Percentiles rank a stretch among this genome's conserved stretches.
phyloP scores from a whole-genome alignment of 2,329 filamentous ascomycete genomes.

The Colletotrichum plurivorum region DNA sequence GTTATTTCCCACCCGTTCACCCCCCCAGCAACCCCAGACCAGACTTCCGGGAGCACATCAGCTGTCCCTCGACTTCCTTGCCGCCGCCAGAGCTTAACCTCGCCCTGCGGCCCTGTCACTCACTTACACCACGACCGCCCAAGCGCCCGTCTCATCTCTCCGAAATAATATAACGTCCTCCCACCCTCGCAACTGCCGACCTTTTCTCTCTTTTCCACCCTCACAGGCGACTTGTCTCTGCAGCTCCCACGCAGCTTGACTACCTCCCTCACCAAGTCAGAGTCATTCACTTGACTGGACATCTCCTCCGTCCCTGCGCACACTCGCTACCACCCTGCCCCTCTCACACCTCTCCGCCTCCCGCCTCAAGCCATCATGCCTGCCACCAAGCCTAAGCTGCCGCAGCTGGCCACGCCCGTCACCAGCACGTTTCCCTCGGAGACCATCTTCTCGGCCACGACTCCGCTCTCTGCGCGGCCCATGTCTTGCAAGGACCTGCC shows the following conservation, averaged over 20 bases:
- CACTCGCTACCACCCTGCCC: constrained; percentile 39
- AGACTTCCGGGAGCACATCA: constrained; percentile 37
- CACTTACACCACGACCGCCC: constrained; percentile 42
- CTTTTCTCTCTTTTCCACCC: constrained; percentile 43
- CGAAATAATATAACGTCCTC: constrained; percentile 53
- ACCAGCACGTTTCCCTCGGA: constrained; percentile 74
- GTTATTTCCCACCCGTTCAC: constrained; percentile 39
- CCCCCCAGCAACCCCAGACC: constrained; percentile 40
- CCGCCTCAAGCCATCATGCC: constrained; percentile 60
- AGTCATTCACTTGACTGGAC: constrained; percentile 64
- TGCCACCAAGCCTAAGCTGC: constrained; percentile 70
- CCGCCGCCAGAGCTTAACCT: constrained; percentile 42
- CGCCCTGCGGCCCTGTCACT: constrained; percentile 25
- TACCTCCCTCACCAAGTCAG: constrained; percentile 52
- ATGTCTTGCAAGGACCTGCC: constrained; percentile 57
- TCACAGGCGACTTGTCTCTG: constrained; percentile 55
- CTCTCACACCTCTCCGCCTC: constrained; percentile 25
- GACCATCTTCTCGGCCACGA: constrained; percentile 72
- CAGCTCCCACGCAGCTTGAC: constrained; percentile 51
- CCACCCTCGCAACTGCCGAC: constrained; percentile 52
- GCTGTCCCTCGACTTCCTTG: constrained; percentile 35
- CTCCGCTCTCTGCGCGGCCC: constrained; percentile 70
- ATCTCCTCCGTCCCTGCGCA: constrained; percentile 26
- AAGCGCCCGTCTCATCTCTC: constrained; percentile 50
- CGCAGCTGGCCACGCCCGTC: constrained; percentile 73